Conservation (phyloP, 2,329 filamentous ascomycete species). For the Phoma sp. region DNA sequence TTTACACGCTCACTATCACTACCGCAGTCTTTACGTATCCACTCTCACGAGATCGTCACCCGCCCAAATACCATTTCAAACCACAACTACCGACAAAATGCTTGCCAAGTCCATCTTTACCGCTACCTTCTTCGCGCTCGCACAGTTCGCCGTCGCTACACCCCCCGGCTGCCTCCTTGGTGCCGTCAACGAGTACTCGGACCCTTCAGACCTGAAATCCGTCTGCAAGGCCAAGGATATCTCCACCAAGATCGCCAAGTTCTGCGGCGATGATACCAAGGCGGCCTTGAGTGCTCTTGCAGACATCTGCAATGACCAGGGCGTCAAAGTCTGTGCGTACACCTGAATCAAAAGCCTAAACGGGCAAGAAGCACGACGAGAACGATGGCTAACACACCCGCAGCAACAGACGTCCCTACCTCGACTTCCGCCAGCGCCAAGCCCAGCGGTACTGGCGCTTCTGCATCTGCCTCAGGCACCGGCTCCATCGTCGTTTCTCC, state of each 20-base stretch:
- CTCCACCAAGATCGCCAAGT: constrained; percentile 29
- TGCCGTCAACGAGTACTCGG: constrained; percentile 39
- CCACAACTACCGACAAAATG: constrained; percentile 37
- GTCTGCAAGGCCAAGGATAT: constrained; percentile 41
- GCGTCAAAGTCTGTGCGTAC: constrained; percentile 41
- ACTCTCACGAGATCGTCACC: no score
- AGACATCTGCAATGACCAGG: constrained; percentile 37
- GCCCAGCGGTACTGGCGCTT: constrained; percentile 17
- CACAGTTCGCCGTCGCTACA: constrained; percentile 30
- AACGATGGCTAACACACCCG: constrained; percentile 4
- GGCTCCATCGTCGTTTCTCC: constrained; percentile 10
- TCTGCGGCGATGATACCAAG: constrained; percentile 33
- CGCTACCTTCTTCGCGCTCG: constrained; percentile 34
- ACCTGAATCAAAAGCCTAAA: neutral
- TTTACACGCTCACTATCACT: constrained; percentile 14
- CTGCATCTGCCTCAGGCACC: constrained; percentile 24
- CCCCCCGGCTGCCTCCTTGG: constrained; percentile 42
- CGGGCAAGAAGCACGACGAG: neutral
- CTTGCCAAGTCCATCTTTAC: constrained; percentile 38
- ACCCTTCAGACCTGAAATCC: constrained; percentile 34
- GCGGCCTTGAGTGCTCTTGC: constrained; percentile 37
- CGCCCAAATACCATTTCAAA: no score
- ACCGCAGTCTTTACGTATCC: neutral
- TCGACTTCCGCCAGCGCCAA: constrained; percentile 27
- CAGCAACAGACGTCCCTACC: constrained; percentile 29